phyloP scores from a whole-genome alignment of 2,329 filamentous ascomycete genomes.

The Claviceps sp. region DNA sequence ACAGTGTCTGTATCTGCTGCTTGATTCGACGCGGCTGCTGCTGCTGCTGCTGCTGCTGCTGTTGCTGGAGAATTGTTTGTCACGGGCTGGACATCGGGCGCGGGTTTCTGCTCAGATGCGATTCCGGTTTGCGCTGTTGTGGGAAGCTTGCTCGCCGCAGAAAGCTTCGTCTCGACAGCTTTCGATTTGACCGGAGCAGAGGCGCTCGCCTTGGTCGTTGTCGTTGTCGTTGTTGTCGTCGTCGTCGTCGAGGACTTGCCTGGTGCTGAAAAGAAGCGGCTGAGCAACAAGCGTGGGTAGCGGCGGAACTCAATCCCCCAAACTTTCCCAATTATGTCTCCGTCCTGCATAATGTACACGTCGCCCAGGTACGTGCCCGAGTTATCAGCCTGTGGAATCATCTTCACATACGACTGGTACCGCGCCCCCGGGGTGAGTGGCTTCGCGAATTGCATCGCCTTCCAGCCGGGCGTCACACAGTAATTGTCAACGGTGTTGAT shows the following conservation, averaged over 20 bases:
- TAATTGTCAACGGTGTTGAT: slow-evolving; percentile 39
- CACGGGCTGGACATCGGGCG: background rate
- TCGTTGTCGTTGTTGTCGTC: no score
- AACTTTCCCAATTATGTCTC: slow-evolving; percentile 32
- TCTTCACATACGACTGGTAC: slow-evolving; percentile 44
- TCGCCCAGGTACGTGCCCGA: slow-evolving; percentile 33
- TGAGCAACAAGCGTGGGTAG: slow-evolving; percentile 52
- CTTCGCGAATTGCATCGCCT: slow-evolving; percentile 36
- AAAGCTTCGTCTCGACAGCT: background rate
- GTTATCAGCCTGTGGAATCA: slow-evolving; percentile 36
- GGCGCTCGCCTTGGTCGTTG: background rate
- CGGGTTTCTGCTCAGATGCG: background rate
- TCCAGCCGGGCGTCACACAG: slow-evolving; percentile 45
- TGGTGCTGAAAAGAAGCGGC: slow-evolving; percentile 44
- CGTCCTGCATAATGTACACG: slow-evolving; percentile 40
- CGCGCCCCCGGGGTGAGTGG: slow-evolving; percentile 30
- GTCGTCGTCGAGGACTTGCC: slow-evolving; percentile 10
- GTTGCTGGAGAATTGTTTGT: slow-evolving; percentile 13
- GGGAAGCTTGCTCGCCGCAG: background rate
- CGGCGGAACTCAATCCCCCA: slow-evolving; percentile 51
- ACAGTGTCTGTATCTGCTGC: slow-evolving; percentile 7
- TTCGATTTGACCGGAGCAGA: background rate
- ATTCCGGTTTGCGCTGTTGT: background rate
- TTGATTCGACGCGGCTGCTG: slow-evolving; percentile 7
- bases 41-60: slow-evolving; percentile 15